Evolutionary conservation across 2,329 filamentous ascomycete species (phyloP), one percentile per base, ranked within the genome.

Genomic region (Penicillium freii): DNA sequence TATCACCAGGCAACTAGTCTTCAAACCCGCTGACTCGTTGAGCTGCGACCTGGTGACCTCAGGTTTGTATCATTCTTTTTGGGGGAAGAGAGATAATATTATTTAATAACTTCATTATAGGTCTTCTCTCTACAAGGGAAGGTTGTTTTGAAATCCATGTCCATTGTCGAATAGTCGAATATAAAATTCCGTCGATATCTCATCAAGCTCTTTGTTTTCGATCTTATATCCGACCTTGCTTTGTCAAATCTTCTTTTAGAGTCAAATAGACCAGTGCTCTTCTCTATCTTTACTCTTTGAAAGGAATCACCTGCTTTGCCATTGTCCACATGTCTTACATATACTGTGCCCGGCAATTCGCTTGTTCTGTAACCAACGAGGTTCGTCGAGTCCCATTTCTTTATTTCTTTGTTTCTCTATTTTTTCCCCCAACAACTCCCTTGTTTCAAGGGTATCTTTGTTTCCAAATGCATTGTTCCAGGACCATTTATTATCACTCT

Each of bases 281-380:
- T 40, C 25, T 48, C 17, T 51, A 33, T 45, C 40, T 47, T 39
- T 39, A 19, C 38, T n/a, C 49, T 21, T 36, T 29, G 31, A 38
- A 51, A 61, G 44, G 42, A 57, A 68, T 71, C 67, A 69, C 62
- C 64, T 67, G 67, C 59, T 57, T 59, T 60, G 51, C 57, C 65
- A 68, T 46, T 31, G 40, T 44, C 8, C 17, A 52, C 29, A 52
- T 52, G 50, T 15, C 31, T 46, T 52, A 25, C 39, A 10, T 21
- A 36, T 13, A 2, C 31, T 47, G 10, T 36, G 31, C 9, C 15
- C 3, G 31, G 5, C 31, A 47, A 13, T 17, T 47, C 31, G 5
- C 19, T 9, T 21, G 31, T 36, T 15, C 31, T 21, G 7, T 13
- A 8, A 34, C 19, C 17, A 42, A 51, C 31, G 50, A 52, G n/a